These are phyloP conservation scores for Capronia epimyces DNA, from an alignment of 2,329 filamentous ascomycete genomes.

Conservation along the genomic window DNA sequence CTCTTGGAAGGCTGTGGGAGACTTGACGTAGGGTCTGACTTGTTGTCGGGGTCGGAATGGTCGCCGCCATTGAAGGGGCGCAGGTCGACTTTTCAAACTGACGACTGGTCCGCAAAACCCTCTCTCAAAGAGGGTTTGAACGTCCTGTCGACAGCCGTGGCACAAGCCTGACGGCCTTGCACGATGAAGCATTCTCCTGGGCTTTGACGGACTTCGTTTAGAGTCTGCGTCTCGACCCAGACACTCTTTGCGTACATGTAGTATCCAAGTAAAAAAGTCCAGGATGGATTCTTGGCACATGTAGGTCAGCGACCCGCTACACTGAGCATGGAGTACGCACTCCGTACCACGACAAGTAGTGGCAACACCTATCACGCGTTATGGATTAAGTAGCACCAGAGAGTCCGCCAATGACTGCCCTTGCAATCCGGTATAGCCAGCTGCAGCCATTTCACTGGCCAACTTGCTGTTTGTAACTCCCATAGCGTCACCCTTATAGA, in stretches of 20 bases:
- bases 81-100: slow-evolving; percentile 5
- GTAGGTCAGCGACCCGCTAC: too few species aligned
- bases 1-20: slow-evolving; percentile 1
- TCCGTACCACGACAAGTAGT: neutral
- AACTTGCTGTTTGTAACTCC: too few species aligned
- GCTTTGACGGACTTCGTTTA: neutral
- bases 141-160: slow-evolving; percentile 34
- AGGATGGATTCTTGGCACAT: neutral
- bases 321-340: too few species aligned
- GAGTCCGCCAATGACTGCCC: neutral
- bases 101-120: slow-evolving; percentile 30
- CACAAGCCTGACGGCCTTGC: slow-evolving; percentile 23
- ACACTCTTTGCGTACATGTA: neutral
- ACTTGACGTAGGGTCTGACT: slow-evolving; percentile 7
- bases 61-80: slow-evolving; percentile 11
- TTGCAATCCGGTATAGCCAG: neutral
- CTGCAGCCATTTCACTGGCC: too few species aligned
- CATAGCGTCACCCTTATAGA: too few species aligned
- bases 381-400: too few species aligned
- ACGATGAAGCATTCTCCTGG: slow-evolving; percentile 17
- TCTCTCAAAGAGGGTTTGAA: slow-evolving; percentile 33
- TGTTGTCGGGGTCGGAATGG: slow-evolving; percentile 5
- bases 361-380: too few species aligned
- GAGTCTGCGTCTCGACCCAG: neutral
- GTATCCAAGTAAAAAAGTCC: slow-evolving; percentile 4